phyloP scores from a whole-genome alignment of 805 yeast species.

The Wilhelminamyces savonicus region DNA sequence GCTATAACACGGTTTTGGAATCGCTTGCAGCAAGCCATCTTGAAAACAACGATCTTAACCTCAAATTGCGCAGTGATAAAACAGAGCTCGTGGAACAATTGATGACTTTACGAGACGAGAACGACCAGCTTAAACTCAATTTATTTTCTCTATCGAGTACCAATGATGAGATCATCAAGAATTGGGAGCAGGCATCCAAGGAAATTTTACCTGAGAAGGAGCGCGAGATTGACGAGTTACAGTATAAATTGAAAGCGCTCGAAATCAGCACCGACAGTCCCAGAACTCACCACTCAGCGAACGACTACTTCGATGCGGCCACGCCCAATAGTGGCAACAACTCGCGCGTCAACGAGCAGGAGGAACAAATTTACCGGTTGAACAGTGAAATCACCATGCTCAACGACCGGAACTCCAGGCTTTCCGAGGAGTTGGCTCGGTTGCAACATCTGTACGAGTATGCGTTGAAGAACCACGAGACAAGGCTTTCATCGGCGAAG shows the following conservation, averaged over 20 bases:
- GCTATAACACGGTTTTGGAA: conserved; percentile 1
- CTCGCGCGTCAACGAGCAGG: too few relatives aligned
- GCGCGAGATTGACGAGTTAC: conserved; percentile 13
- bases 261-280: conserved; percentile 4
- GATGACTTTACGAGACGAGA: conserved; percentile 4
- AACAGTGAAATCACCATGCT: conserved; percentile 11
- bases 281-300: too few relatives aligned
- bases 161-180: conserved; percentile 3
- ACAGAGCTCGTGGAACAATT: conserved; percentile 6
- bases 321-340: too few relatives aligned
- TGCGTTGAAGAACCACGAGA: conserved; percentile 13
- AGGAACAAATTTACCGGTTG: conserved; percentile 7
- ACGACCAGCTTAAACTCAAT: conserved; percentile 2
- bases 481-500: conserved; percentile 15
- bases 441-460: conserved; percentile 8
- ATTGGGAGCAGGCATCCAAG: conserved; percentile 7
- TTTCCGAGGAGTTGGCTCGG: conserved; percentile 12
- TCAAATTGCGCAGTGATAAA: conserved; percentile 5
- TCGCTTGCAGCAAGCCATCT: conserved; percentile 6
- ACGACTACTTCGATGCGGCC: too few relatives aligned
- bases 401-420: conserved; percentile 13
- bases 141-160: conserved; percentile 5
- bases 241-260: conserved; percentile 7
- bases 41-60: conserved; percentile 4
- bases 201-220: conserved; percentile 16